These are phyloP conservation scores for Saccharomycopsis malanga DNA, from an alignment of 805 yeast species.

Conservation along the genomic window DNA sequence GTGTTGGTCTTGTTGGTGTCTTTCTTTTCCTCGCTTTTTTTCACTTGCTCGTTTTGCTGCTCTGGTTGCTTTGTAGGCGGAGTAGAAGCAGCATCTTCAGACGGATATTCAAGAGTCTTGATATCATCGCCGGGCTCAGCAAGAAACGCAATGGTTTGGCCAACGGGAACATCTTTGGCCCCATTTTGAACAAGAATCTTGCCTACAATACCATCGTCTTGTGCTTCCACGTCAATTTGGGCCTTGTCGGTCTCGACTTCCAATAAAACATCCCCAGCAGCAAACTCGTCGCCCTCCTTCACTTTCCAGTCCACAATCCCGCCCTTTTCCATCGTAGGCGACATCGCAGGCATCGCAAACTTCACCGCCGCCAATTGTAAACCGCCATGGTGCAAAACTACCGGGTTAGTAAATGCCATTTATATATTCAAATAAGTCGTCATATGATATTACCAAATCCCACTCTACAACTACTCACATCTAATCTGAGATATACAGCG, in stretches of 20 bases:
- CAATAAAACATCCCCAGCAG: slow-evolving; percentile 74
- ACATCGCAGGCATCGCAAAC: slow-evolving; percentile 96
- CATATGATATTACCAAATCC: no score
- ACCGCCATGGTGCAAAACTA: no score
- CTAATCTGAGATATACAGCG: no score
- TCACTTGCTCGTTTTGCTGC: slow-evolving; percentile 22
- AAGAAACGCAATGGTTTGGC: slow-evolving; percentile 79
- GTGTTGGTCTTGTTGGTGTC: slow-evolving; percentile 21
- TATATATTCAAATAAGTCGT: no score
- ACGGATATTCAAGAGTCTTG: slow-evolving; percentile 52
- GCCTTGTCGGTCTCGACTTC: slow-evolving; percentile 89
- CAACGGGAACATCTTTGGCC: slow-evolving; percentile 73
- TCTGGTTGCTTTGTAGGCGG: slow-evolving; percentile 24
- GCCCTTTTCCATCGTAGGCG: slow-evolving; percentile 97
- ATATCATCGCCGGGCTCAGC: slow-evolving; percentile 89
- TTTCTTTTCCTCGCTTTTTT: slow-evolving; percentile 20
- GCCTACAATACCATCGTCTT: slow-evolving; percentile 85
- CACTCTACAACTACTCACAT: no score
- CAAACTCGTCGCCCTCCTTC: slow-evolving; percentile 65
- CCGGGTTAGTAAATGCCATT: no score
- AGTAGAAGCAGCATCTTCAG: slow-evolving; percentile 26
- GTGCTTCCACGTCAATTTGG: slow-evolving; percentile 77
- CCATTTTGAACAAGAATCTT: slow-evolving; percentile 67
- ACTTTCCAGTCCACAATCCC: slow-evolving; percentile 87
- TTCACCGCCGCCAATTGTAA: slow-evolving; percentile 34